These are phyloP conservation scores for Trametes meyenii DNA, from an alignment of 768 basidiomycete species.

Conservation along the genomic window DNA sequence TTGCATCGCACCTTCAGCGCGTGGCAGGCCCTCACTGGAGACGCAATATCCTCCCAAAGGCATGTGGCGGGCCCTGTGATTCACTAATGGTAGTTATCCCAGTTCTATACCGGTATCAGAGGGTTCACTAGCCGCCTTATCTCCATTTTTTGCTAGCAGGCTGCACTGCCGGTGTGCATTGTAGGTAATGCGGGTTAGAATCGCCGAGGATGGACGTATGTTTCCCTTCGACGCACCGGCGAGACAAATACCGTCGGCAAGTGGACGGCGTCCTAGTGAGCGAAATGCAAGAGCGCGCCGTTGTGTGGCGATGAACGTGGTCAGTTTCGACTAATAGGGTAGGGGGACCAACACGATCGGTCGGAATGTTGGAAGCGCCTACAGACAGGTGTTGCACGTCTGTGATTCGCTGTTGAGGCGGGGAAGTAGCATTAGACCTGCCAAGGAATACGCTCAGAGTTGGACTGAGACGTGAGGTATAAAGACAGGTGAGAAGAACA, in stretches of 20 bases:
- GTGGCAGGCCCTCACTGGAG: no score
- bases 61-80: no score
- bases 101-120: no score
- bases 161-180: constrained; percentile 48
- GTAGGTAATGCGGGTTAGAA: constrained; percentile 31
- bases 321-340: neutral
- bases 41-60: no score
- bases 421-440: constrained; percentile 32
- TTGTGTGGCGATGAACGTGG: neutral
- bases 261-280: neutral
- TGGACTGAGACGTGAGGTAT: neutral
- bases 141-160: constrained; percentile 52
- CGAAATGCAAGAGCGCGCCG: neutral
- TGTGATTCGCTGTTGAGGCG: no score
- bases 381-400: no score
- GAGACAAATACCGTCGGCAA: neutral
- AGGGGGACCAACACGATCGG: neutral
- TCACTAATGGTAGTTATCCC: no score
- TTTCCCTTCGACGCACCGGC: neutral
- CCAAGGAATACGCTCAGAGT: no score
- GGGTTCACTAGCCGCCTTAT: constrained; percentile 30
- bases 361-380: neutral
- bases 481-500: neutral
- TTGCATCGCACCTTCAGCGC: no score
- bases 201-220: constrained; percentile 9